Base-by-base conservation (phyloP, 768 basidiomycete species). In the Mycena crocata region DNA sequence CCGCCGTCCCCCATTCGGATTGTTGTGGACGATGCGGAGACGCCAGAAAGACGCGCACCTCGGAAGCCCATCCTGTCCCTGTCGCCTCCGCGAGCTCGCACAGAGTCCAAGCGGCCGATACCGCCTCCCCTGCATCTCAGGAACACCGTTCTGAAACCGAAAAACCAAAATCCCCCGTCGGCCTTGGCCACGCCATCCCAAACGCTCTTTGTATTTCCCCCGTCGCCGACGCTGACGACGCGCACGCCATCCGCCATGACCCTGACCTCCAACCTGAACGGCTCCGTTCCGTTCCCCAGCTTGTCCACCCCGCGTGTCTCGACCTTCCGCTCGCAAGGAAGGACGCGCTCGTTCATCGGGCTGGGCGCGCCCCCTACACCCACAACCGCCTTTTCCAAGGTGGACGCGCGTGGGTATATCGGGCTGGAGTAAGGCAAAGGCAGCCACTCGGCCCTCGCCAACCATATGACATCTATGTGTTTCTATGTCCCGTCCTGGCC, bases 171-270 rank as follows among this genome's bases (percentile, higher is more conserved):
- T 57, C 73, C 73, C 58, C 57, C 71, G 5, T 73, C 77, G 21
- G 70, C 70, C 3, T 73, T 82, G 40, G 77, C 83, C 49, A 86
- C 90, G 35, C 91, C 92, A 34, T 93, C 93, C 2, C 94, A 95
- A 75, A 95, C 93, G 0, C 83, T 95, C 49, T 94, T 95, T 71
- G 90, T 95, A 39, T 95, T 95, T 74, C 93, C 93, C 1, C 93
- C 93, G 34, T 94, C 93, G 6, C 93, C 78, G 51, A 88, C 84
- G 50, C 72, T 81, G 67, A 84, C 83, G 72, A 82, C 88, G 48
- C 86, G 85, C 57, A 93, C 91, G 56, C 92, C 94, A 30, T 92
- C 93, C 50, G 92, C 93, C 37, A 90, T 94, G 88, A 94, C 91
- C 39, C 81, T 95, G 59, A 93, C 88, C 48, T 91, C 92, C 66